phyloP scores from a whole-genome alignment of 2,329 filamentous ascomycete genomes.

The Trichoderma hamatum region DNA sequence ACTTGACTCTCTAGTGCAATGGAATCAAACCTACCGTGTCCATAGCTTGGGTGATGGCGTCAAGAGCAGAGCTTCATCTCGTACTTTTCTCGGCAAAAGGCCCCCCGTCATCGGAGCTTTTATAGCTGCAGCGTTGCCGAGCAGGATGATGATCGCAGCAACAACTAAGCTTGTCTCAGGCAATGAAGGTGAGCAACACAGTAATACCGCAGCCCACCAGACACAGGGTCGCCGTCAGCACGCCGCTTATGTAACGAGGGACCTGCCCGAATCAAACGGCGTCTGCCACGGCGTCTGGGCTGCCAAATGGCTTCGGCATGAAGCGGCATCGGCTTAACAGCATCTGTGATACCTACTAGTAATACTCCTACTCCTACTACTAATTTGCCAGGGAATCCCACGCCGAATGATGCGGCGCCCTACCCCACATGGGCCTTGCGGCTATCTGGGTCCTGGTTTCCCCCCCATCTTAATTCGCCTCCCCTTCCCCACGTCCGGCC shows the following conservation, averaged over 20 bases:
- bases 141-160: background rate
- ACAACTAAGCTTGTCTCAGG: background rate
- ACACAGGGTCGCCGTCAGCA: background rate
- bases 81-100: conserved; percentile 18
- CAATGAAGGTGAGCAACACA: background rate
- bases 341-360: too few relatives aligned
- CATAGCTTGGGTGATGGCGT: background rate
- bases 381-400: background rate
- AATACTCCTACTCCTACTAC: too few relatives aligned
- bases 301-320: conserved; percentile 25
- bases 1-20: background rate
- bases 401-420: background rate
- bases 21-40: background rate
- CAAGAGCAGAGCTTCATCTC: background rate
- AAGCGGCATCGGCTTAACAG: conserved; percentile 30
- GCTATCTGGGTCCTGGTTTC: background rate
- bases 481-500: conserved; percentile 24
- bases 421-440: conserved; percentile 8
- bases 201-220: background rate
- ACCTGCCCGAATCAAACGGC: background rate
- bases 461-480: conserved; percentile 12
- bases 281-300: background rate
- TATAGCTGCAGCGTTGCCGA: background rate
- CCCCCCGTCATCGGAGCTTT: conserved; percentile 4
- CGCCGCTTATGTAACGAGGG: background rate